A percentile compares a stretch with the other conserved stretches of the same genome.
These are phyloP conservation scores for Pinus taeda DNA, from an alignment of 75 land plant genomes.

Conservation along the genomic window DNA sequence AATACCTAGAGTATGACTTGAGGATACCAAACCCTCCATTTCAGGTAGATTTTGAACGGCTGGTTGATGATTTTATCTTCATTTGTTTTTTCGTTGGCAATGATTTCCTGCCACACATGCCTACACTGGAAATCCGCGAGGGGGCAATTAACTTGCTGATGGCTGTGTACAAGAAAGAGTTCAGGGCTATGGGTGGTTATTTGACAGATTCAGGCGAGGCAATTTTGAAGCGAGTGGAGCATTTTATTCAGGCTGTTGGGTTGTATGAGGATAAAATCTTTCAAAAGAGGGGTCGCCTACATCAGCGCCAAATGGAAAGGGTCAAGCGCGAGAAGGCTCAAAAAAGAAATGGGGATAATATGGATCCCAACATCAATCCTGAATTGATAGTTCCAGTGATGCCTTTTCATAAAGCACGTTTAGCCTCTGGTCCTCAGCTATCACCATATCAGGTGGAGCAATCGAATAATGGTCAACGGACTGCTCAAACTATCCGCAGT, in stretches of 20 bases:
- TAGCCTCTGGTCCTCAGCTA: conserved; percentile 70
- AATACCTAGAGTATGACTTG: conserved; percentile 87
- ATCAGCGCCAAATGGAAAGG: conserved; percentile 82
- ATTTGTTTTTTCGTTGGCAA: conserved; percentile 99
- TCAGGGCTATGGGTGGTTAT: conserved; percentile 81
- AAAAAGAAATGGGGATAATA: conserved; percentile 70
- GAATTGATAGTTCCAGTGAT: conserved; percentile 55
- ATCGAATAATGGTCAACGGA: not conserved
- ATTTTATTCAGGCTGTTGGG: conserved; percentile 80
- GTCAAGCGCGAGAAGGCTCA: conserved; percentile 62
- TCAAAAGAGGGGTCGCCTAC: too few relatives aligned
- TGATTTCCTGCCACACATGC: conserved; percentile 99
- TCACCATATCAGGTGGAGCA: conserved; percentile 48
- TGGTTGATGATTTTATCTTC: conserved; percentile 95
- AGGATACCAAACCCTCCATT: conserved; percentile 69
- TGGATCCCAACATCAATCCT: conserved; percentile 36
- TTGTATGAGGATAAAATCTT: conserved; percentile 5
- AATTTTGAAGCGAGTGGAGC: conserved; percentile 67
- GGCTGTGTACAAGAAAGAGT: conserved; percentile 88
- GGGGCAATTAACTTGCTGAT: conserved; percentile 94
- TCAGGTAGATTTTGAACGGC: conserved; percentile 77
- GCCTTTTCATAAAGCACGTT: conserved; percentile 65
- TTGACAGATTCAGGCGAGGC: conserved; percentile 85
- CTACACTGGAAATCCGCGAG: conserved; percentile 96
- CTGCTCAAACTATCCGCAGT: not conserved